A percentile compares a stretch with the other conserved stretches of the same genome.
These are phyloP conservation scores for Phialemonium atrogriseum DNA, from an alignment of 2,329 filamentous ascomycete species.

Conservation along the genomic window DNA sequence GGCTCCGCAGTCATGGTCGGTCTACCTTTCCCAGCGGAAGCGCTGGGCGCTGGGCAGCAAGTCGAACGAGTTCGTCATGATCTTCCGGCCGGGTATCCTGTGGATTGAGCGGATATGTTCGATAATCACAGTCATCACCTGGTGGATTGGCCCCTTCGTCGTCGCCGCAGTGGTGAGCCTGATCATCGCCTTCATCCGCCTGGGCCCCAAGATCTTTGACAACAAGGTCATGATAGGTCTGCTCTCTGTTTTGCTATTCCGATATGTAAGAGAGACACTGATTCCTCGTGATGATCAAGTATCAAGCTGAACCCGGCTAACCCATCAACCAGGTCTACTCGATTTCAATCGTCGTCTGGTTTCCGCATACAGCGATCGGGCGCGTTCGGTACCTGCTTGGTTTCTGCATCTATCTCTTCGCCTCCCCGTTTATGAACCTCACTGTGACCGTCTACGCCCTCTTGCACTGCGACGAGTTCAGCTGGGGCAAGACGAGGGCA, in stretches of 20 bases:
- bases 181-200: constrained; percentile 22
- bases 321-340: no score
- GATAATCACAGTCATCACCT: constrained; percentile 36
- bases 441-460: constrained; percentile 1
- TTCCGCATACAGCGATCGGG: not conserved
- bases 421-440: not conserved
- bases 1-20: constrained; percentile 33
- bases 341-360: constrained; percentile 1
- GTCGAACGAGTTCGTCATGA: constrained; percentile 39
- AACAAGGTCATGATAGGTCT: not conserved
- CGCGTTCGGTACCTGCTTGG: constrained; percentile 1
- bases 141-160: constrained; percentile 35
- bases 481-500: constrained; percentile 3
- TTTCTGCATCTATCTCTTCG: not conserved
- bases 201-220: not conserved
- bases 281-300: no score
- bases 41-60: constrained; percentile 40
- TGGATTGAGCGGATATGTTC: constrained; percentile 35
- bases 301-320: no score
- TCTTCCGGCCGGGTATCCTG: constrained; percentile 32
- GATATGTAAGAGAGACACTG: no score
- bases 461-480: constrained; percentile 3
- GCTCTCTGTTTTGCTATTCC: not conserved
- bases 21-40: constrained; percentile 40
- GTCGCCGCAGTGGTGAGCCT: constrained; percentile 28